These are phyloP conservation scores for Teratosphaeria destructans DNA, from an alignment of 2,329 filamentous ascomycete genomes.

Conservation along the genomic window DNA sequence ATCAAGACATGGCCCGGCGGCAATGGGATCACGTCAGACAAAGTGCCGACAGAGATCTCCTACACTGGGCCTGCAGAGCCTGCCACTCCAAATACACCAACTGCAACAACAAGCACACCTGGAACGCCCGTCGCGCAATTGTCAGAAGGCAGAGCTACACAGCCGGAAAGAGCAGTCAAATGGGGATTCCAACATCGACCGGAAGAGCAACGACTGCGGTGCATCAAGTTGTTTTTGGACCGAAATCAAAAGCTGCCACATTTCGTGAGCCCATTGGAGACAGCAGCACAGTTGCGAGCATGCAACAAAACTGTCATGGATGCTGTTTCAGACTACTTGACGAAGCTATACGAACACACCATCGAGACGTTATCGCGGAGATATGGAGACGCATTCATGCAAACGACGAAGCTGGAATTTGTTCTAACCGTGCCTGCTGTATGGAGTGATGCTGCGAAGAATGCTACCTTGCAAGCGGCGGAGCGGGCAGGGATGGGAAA, in stretches of 20 bases:
- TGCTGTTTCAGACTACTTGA: slow-evolving; percentile 69
- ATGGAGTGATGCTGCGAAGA: slow-evolving; percentile 79
- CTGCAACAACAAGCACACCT: neutral
- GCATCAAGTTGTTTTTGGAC: slow-evolving; percentile 77
- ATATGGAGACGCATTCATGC: slow-evolving; percentile 72
- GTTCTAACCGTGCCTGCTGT: slow-evolving; percentile 74
- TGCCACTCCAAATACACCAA: neutral
- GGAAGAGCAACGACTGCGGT: slow-evolving; percentile 63
- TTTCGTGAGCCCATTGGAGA: slow-evolving; percentile 69
- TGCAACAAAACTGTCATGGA: slow-evolving; percentile 69
- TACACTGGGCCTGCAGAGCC: slow-evolving; percentile 28
- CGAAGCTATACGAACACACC: slow-evolving; percentile 64
- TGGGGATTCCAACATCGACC: slow-evolving; percentile 80
- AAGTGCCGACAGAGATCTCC: slow-evolving; percentile 68
- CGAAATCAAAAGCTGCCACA: slow-evolving; percentile 70
- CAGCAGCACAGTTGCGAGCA: slow-evolving; percentile 62
- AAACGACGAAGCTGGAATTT: slow-evolving; percentile 63
- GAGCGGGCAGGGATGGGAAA: slow-evolving; percentile 69
- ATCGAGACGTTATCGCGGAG: slow-evolving; percentile 65
- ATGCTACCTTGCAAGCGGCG: slow-evolving; percentile 67
- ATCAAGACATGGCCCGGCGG: slow-evolving; percentile 77
- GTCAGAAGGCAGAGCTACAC: slow-evolving; percentile 11
- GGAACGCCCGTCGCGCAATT: neutral
- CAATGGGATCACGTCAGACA: slow-evolving; percentile 79
- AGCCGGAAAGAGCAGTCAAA: slow-evolving; percentile 38